Base-by-base conservation (phyloP, 2,329 filamentous ascomycete genomes). In the Beauveria sp. region DNA sequence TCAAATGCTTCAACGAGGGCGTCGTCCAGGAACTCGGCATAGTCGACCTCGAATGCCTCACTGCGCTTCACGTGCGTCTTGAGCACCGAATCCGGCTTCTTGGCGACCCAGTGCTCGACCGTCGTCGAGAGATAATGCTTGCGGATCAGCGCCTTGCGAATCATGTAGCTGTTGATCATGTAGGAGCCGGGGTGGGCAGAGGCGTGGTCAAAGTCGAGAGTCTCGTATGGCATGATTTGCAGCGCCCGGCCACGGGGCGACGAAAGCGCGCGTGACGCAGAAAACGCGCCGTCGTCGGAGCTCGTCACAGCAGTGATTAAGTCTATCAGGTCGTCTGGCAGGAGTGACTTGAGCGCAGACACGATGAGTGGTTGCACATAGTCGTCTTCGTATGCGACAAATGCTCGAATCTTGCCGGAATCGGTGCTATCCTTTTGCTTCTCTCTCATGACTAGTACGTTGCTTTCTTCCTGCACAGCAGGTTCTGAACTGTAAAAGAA, bases 21-120 rank as follows among this genome's bases (percentile, higher is more conserved):
- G 68, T 99, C 95, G 66, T 98, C 95, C 16, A 99, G 78, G 70
- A 98, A 99, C 76, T 99, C 95, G 1, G 93, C 92, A 71, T 95
- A 99, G 74, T 99, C 95, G 8, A 99, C 82, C 75, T 99, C 95
- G 67, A 99, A 96, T 48, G 91, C 86, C 65, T 96, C 90, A 49
- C 86, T 86, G 2, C 88, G 84, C 72, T 91, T 90, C 60, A 96
- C 85, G 69, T 95, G 88, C 1, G 78, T 76, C 62, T 78, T 81
- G 14, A 99, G 79, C 5, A 87, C 74, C 10, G 87, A 91, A 0
- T 80, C 74, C 0, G 93, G 91, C 68, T 95, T 82, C 74, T 99
- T 99, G 45, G 88, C 86, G 5, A 90, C 79, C 91, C 93, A 98
- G 71, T 90, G 88, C 52, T 89, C 83, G 24, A 96, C 84, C 0